These are phyloP conservation scores for Scutellospora calospora DNA, from an alignment of 371 early-diverging fungal genomes.

Conservation along the genomic window DNA sequence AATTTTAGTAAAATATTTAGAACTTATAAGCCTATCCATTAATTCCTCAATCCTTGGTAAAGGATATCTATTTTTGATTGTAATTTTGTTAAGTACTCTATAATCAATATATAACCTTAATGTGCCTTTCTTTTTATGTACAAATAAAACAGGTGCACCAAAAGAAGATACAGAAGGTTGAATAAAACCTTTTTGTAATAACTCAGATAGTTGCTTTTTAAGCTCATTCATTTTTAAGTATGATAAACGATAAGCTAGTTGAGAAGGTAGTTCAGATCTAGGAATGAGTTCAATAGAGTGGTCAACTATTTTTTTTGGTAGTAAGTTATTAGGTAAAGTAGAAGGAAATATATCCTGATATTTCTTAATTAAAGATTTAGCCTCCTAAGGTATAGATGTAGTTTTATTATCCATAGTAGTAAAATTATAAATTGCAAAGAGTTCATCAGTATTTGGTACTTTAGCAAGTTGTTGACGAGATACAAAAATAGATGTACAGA, in stretches of 20 bases:
- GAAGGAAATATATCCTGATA: constrained; percentile 41
- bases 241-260: constrained; percentile 48
- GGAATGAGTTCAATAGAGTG: constrained; percentile 48
- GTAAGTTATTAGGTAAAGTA: constrained; percentile 21
- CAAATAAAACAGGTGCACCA: constrained; percentile 69
- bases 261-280: constrained; percentile 43
- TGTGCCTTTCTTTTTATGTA: constrained; percentile 62
- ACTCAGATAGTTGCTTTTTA: too few species aligned
- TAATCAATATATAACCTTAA: too few species aligned
- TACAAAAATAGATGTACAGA: too few species aligned
- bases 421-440: too few species aligned
- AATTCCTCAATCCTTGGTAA: constrained; percentile 52
- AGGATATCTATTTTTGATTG: constrained; percentile 55
- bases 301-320: constrained; percentile 38
- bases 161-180: too few species aligned
- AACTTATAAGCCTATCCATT: constrained; percentile 50
- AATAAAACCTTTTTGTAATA: too few species aligned
- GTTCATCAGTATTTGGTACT: background rate
- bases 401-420: background rate
- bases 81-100: constrained; percentile 57
- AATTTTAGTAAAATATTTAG: too few species aligned
- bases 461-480: constrained; percentile 7
- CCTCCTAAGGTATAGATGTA: background rate
- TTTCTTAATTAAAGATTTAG: background rate
- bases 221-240: too few species aligned